Evolutionary conservation across 345 rosid genomes (phyloP).

Genomic region (Lepidium didymum): DNA sequence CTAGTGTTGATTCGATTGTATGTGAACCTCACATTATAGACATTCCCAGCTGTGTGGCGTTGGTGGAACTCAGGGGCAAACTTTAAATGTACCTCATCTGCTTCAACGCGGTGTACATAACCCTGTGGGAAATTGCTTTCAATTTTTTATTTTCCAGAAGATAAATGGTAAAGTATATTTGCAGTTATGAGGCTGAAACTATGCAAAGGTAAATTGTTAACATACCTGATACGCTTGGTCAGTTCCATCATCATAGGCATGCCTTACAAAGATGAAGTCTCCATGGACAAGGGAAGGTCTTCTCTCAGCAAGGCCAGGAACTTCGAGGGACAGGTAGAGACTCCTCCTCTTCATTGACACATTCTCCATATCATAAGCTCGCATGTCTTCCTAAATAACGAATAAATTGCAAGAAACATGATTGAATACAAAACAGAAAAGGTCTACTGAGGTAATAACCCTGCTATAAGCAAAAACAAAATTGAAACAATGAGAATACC

Average conservation of each 20-base stretch:
- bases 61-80: conserved; percentile 53
- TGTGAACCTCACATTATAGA: conserved; percentile 64
- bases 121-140: conserved; percentile 45
- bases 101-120: conserved; percentile 67
- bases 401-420: conserved; percentile 2
- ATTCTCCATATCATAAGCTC: conserved; percentile 61
- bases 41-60: conserved; percentile 37
- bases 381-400: conserved; percentile 65
- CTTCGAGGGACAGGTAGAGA: conserved; percentile 47
- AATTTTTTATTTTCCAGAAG: not conserved
- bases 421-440: not conserved
- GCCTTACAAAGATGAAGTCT: conserved; percentile 52
- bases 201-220: not conserved
- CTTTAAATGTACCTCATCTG: conserved; percentile 72
- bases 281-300: conserved; percentile 89
- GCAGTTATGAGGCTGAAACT: not conserved
- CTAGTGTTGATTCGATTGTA: conserved; percentile 64
- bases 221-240: conserved; percentile 44
- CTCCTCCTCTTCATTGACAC: conserved; percentile 56
- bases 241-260: conserved; percentile 30
- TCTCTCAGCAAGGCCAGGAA: conserved; percentile 91
- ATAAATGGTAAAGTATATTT: not conserved
- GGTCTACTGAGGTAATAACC: not conserved
- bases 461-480: not conserved
- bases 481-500: conserved; percentile 33